Percentiles rank a stretch among this genome's conserved stretches.
Conservation (phyloP, 2,329 filamentous ascomycete species). For the Clonostachys rhizophaga region DNA sequence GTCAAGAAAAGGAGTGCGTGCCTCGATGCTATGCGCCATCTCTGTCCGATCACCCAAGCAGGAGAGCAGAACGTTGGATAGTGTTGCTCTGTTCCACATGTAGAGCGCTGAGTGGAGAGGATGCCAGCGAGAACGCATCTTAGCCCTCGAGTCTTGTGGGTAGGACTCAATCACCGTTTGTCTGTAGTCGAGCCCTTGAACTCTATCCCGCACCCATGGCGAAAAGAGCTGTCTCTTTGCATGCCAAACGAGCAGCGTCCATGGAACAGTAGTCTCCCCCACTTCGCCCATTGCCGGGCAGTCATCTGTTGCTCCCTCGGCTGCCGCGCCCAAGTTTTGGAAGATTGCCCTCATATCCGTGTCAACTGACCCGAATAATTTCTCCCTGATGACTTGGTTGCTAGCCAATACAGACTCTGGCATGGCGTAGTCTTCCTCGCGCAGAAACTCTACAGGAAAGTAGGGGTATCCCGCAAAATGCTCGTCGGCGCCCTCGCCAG, state of each 20-base stretch:
- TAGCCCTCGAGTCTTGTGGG: slow-evolving; percentile 8
- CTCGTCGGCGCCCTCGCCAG: slow-evolving; percentile 48
- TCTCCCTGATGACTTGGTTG: slow-evolving; percentile 1
- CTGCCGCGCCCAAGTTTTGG: not conserved
- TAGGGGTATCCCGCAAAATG: slow-evolving; percentile 46
- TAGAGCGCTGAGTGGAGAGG: slow-evolving; percentile 17
- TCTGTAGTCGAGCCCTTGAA: not conserved
- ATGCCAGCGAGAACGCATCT: slow-evolving; percentile 18
- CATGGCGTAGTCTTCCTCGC: slow-evolving; percentile 37
- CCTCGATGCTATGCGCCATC: slow-evolving; percentile 28
- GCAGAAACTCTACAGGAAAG: slow-evolving; percentile 39
- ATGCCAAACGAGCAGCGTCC: not conserved
- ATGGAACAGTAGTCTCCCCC: not conserved
- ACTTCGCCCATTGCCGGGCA: not conserved
- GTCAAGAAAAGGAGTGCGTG: slow-evolving; percentile 26
- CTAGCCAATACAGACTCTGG: slow-evolving; percentile 11
- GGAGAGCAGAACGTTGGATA: slow-evolving; percentile 18
- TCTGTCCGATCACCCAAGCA: slow-evolving; percentile 24
- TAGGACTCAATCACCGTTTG: slow-evolving; percentile 3
- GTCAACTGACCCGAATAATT: not conserved
- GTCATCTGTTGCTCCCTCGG: not conserved
- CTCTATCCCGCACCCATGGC: not conserved
- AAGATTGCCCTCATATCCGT: slow-evolving; percentile 1
- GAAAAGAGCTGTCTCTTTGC: not conserved
- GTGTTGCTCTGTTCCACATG: slow-evolving; percentile 11